Base-by-base conservation (phyloP, 1,284 basidiomycete genomes). In the Ganoderma resinaceum region DNA sequence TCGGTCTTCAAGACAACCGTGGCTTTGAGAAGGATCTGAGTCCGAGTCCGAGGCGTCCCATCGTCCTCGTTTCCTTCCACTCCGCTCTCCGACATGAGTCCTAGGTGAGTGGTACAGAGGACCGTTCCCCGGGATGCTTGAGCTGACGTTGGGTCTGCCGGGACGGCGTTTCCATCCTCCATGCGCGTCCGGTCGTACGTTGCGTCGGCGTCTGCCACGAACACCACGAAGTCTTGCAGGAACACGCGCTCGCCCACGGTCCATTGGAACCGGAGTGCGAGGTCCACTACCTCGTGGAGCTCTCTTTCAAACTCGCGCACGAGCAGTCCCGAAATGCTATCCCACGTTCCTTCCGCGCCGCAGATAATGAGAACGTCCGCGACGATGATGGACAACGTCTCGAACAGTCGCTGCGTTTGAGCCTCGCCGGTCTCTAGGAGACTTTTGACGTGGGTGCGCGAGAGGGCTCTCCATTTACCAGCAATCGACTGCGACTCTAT, bases 211-310 rank as follows among this genome's bases (percentile, higher is more conserved):
- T 75, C 71, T 16, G 82, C 78, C 52, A 82, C 8, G 61, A 70
- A 57, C 37, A 69, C 52, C n/a, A 87, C 66, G 68, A 72, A 60
- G 49, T 72, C 87, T 43, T 82, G 83, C 0, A 84, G 86, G 0
- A 84, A 82, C 42, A 89, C 79, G n/a, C 83, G 83, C 74, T 89
- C 86, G 1, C 87, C 86, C 35, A 86, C 82, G 9, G 81, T 83
- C 73, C 81, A 83, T 72, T 87, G 86, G 63, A 90, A 71, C 23
- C 79, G 78, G 29, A 84, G 74, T 0, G 85, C 82, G 66, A 82
- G 76, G 43, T 79, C 78, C 38, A 84, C 80, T 11, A 90, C 79
- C 29, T 78, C 78, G 42, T 78, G 77, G 5, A 88, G 76, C n/a
- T 80, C 79, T 18, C 77, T 79, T 2, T 78, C 78, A 53, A 82